Evolutionary conservation across 2,329 filamentous ascomycete species (phyloP), one percentile per base, ranked within the genome.

Genomic region (Diaporthe vaccinii): DNA sequence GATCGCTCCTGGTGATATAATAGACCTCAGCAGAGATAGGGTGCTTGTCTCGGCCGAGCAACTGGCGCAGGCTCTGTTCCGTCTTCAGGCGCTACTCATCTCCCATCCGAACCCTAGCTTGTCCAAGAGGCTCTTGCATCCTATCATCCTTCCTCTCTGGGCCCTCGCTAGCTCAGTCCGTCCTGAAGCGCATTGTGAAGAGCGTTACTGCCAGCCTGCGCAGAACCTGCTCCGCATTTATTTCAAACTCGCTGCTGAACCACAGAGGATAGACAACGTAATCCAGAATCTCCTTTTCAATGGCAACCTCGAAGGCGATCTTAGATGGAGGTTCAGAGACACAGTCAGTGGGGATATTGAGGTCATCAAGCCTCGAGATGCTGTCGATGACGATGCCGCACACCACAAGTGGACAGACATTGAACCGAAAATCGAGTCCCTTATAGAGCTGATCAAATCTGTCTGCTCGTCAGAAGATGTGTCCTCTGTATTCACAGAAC

Each of bases 71-170:
- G 88, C 90, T 1, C 80, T 95, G 3, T 85, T 84, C 44, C 87
- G 92, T 22, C 81, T 95, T 0, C 86, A 85, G 49, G 85, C 87
- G 0, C 82, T 95, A 1, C 81, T 92, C 1, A 85, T 89, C 28
- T 92, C 91, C 0, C 93, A 93, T 79, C 92, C 92, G 0, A 92
- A 93, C 73, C 90, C 92, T 0, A 91, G 91, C 0, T 83, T 94
- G 14, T 89, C 91, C 59, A 91, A 88, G 77, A 86, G 93, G 69
- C 84, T 95, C 0, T 82, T 94, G 3, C 84, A 85, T 3, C 90
- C 90, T 0, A 80, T 94, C 2, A 78, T 93, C 3, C 82, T 91
- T 6, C 89, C 92, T 1, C 83, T 95, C 0, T 95, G 93, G 93
- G 85, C 88, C 1, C 80, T 94, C 22, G 84, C 89, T 0, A 89